These are phyloP conservation scores for Bauhinia variegata DNA, from an alignment of 306 rosid genomes.

Conservation along the genomic window DNA sequence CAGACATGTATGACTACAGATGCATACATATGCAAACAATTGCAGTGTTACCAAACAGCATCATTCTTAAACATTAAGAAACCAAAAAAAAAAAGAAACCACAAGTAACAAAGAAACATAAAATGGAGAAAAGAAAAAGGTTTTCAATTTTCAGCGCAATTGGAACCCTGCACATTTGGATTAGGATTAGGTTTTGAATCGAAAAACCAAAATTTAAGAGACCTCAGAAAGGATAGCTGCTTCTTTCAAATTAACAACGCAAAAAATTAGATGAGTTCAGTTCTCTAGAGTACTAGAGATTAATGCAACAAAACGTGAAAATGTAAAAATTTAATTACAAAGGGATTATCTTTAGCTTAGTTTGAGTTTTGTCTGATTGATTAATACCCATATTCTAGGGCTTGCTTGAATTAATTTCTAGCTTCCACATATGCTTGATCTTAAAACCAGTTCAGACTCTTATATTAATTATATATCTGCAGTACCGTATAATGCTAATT, in stretches of 20 bases:
- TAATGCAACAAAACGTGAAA: background rate
- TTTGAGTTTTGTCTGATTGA: conserved; percentile 19
- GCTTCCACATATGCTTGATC: background rate
- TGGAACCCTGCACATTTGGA: no score
- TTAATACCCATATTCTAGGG: conserved; percentile 16
- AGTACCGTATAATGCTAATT: conserved; percentile 36
- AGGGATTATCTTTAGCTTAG: conserved; percentile 26
- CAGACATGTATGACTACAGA: no score
- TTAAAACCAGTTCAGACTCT: background rate
- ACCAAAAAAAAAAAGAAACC: background rate
- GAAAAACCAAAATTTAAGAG: conserved; percentile 5
- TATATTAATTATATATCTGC: no score
- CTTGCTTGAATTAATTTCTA: no score
- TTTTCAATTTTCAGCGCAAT: conserved; percentile 26
- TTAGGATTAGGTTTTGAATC: conserved; percentile 32
- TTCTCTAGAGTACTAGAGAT: conserved; percentile 7
- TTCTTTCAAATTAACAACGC: no score
- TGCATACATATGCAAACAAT: no score
- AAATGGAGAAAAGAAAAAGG: conserved; percentile 1
- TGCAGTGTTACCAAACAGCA: no score
- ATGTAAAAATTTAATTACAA: background rate
- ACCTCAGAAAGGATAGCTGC: no score
- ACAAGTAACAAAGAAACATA: background rate
- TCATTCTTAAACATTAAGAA: no score
- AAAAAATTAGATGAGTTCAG: background rate